phyloP scores from a whole-genome alignment of 768 basidiomycete genomes.

The Porphyrellus cyaneotinctus region DNA sequence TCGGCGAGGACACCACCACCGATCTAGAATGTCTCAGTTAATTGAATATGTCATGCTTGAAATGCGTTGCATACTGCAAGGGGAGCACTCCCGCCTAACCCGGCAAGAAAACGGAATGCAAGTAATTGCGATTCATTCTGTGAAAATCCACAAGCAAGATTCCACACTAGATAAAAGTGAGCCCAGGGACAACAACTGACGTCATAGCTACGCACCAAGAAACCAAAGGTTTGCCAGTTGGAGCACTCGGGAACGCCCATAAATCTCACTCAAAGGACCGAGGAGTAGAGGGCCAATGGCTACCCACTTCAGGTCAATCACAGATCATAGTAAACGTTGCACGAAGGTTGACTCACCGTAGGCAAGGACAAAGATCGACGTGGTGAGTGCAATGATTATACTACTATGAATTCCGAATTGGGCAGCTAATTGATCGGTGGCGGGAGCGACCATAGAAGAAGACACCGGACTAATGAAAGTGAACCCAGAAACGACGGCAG shows the following conservation, averaged over 20 bases:
- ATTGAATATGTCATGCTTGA: neutral
- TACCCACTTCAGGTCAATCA: neutral
- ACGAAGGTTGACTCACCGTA: constrained; percentile 42
- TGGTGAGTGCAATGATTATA: constrained; percentile 51
- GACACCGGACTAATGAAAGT: constrained; percentile 67
- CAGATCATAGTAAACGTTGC: neutral
- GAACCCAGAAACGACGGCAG: constrained; percentile 60
- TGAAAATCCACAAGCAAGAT: constrained; percentile 60
- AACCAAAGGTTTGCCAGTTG: constrained; percentile 66
- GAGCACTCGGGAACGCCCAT: constrained; percentile 58
- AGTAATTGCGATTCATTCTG: constrained; percentile 54
- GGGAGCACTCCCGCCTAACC: constrained; percentile 71
- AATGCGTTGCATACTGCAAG: constrained; percentile 36
- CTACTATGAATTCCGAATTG: constrained; percentile 53
- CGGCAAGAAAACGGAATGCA: constrained; percentile 64
- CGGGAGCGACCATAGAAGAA: constrained; percentile 74
- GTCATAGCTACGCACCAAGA: constrained; percentile 40
- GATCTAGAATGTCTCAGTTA: constrained; percentile 31
- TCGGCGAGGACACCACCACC: constrained; percentile 68
- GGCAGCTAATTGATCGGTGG: constrained; percentile 44
- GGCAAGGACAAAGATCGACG: constrained; percentile 56
- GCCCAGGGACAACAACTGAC: neutral
- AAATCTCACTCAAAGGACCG: constrained; percentile 70
- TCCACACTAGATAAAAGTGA: constrained; percentile 46
- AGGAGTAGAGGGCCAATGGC: constrained; percentile 36